Evolutionary conservation across 169 alveolate genomes (phyloP).

Genomic region (Plasmodium fragile): DNA sequence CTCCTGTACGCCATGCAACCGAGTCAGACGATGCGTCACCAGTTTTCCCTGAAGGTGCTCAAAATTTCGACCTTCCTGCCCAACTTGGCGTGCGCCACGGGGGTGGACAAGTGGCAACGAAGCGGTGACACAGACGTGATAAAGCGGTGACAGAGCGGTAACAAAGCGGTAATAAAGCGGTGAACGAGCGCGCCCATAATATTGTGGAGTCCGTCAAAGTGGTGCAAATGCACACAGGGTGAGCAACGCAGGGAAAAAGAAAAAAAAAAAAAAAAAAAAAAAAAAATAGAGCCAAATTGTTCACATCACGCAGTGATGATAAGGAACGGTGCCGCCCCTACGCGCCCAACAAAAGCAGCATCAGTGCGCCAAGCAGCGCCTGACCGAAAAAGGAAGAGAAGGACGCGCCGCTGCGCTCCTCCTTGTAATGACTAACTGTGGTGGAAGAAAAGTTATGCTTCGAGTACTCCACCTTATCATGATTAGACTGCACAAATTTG

Average conservation of each 20-base stretch:
- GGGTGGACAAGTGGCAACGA: not conserved
- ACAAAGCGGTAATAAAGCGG: not conserved
- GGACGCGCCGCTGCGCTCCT: not conserved
- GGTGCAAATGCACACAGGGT: not conserved
- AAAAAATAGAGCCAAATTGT: not conserved
- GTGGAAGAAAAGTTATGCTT: not conserved
- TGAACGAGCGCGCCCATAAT: not conserved
- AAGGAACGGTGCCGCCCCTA: not conserved
- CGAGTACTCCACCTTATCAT: not conserved
- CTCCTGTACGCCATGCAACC: slow-evolving; percentile 60
- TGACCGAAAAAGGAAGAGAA: not conserved
- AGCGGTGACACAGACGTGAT: not conserved
- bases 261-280: no score
- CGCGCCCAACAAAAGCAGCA: not conserved
- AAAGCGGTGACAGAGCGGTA: not conserved
- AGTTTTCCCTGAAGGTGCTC: slow-evolving; percentile 29
- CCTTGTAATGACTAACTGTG: not conserved
- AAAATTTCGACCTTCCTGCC: slow-evolving; percentile 47
- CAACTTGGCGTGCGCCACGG: slow-evolving; percentile 12
- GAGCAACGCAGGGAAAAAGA: not conserved
- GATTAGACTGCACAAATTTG: not conserved
- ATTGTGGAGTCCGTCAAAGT: not conserved
- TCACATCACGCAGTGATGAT: no score
- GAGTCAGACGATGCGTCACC: slow-evolving; percentile 14
- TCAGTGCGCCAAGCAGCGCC: not conserved